These are phyloP conservation scores for Acephala macrosclerotiorum DNA, from an alignment of 2,329 filamentous ascomycete genomes.

Conservation along the genomic window DNA sequence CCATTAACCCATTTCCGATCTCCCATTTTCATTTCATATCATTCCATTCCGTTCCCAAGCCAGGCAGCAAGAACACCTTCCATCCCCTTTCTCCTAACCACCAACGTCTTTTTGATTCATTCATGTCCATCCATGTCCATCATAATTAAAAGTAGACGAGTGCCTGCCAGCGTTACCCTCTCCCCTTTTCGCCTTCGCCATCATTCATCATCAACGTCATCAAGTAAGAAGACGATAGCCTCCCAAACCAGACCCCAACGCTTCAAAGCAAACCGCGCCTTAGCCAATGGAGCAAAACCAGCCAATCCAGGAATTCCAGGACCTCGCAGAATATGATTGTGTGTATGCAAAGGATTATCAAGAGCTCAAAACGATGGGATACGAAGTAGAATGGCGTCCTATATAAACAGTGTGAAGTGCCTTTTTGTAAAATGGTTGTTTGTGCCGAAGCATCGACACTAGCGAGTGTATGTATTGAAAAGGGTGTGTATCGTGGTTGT, in stretches of 20 bases:
- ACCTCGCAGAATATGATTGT: background rate
- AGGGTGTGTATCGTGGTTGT: background rate
- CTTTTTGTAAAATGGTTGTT: background rate
- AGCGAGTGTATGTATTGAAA: background rate
- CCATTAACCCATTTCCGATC: background rate
- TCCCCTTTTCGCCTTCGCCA: background rate
- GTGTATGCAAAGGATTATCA: slow-evolving; percentile 8
- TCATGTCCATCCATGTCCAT: background rate
- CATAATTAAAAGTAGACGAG: background rate
- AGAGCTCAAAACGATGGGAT: background rate
- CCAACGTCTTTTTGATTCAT: background rate
- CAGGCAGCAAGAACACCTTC: slow-evolving; percentile 7
- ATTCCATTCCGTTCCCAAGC: background rate
- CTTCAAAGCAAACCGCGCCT: background rate
- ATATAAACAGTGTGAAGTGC: slow-evolving; percentile 5
- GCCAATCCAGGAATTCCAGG: slow-evolving; percentile 4
- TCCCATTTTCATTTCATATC: background rate
- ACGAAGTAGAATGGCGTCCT: slow-evolving; percentile 7
- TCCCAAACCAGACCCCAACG: background rate
- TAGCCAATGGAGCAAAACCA: slow-evolving; percentile 1
- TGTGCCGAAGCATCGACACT: background rate
- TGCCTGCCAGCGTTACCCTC: background rate
- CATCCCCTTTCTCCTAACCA: background rate
- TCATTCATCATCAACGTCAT: slow-evolving; percentile 8
- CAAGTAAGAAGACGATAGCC: background rate